These are phyloP conservation scores for Rhizopus arrhizus DNA, from an alignment of 371 early-diverging fungal genomes.

Conservation along the genomic window DNA sequence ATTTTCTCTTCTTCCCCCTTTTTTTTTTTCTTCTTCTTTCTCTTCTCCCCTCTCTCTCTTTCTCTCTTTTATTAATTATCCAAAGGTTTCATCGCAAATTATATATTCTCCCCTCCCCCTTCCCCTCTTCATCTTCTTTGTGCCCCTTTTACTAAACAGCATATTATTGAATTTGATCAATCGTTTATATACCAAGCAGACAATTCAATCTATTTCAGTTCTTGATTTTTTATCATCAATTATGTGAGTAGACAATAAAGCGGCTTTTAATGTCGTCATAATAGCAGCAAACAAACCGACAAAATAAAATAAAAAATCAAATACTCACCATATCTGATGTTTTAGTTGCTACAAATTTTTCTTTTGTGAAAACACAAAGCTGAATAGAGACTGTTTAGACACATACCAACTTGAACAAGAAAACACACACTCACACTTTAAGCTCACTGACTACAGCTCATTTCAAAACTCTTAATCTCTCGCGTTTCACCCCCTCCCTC, in stretches of 20 bases:
- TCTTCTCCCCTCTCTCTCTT: neutral
- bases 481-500: neutral
- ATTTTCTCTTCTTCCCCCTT: constrained; percentile 1
- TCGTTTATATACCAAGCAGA: neutral
- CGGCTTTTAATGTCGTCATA: too few relatives aligned
- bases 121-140: neutral
- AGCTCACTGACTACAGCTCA: neutral
- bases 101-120: neutral
- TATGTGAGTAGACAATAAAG: neutral
- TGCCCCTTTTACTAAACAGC: neutral
- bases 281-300: neutral
- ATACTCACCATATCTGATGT: neutral
- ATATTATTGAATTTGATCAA: too few relatives aligned
- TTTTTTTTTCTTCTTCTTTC: neutral
- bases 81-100: neutral
- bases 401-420: too few relatives aligned
- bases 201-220: neutral
- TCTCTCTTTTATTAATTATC: too few relatives aligned
- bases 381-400: too few relatives aligned
- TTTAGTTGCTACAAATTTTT: too few relatives aligned
- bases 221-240: neutral
- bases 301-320: constrained; percentile 4
- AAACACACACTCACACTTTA: neutral
- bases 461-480: neutral
- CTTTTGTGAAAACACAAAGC: too few relatives aligned